Evolutionary conservation across 2,329 filamentous ascomycete genomes (phyloP), one percentile per base, ranked within the genome.

Genomic region (Aspergillus carbonarius): DNA sequence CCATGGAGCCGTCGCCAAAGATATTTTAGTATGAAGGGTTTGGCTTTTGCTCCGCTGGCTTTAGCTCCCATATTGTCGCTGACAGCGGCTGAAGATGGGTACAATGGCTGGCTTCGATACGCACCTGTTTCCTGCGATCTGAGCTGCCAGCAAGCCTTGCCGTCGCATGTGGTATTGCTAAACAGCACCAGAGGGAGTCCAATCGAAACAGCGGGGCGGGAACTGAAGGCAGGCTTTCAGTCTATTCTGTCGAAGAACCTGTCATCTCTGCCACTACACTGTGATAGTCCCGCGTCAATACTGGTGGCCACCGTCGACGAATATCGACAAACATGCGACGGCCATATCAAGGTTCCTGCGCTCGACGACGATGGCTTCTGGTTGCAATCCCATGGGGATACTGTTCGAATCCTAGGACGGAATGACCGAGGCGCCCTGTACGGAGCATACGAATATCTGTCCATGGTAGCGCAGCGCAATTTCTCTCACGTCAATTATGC

Each of bases 391-490:
- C 74, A 74, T 5, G 76, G 74, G 8, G 65, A 73, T 0, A 73
- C 72, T 0, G 80, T 88, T 20, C 75, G 81, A 35, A 89, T 90
- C 51, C 68, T 89, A 1, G 87, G 87, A 0, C 79, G 85, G 60
- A 89, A 88, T 64, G 85, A 89, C 66, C 82, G 87, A 0, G 88
- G 86, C 12, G 84, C 86, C 4, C 79, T 91, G 1, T 90, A 90
- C 64, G 88, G 88, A 6, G 79, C 87, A 4, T 90, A 89, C 65
- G 83, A 88, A 61, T 90, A 89, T 62, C 79, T 91, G 9, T 86
- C 84, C 1, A 80, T 83, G 70, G 76, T 91, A n/a, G 84, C 82
- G 0, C 86, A 86, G 68, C 83, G 81, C 23, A 82, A 86, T 47
- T 76, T 85, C 59, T 78, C 79, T 0, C 64, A 77, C 1, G 77